phyloP scores from a whole-genome alignment of 306 rosid species.

The Malus asiatica region DNA sequence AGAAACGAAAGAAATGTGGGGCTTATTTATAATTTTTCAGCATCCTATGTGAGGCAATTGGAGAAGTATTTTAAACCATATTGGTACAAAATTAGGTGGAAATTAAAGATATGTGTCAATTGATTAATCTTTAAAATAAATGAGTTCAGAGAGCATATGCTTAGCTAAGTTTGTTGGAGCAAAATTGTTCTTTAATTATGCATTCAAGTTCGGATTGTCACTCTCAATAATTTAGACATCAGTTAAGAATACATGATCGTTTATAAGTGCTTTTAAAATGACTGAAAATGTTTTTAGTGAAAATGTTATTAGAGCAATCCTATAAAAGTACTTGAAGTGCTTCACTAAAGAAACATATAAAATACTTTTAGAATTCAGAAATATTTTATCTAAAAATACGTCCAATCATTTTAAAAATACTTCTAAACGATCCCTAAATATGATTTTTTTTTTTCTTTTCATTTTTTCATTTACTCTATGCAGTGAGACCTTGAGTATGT shows the following conservation, averaged over 20 bases:
- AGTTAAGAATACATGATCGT: neutral
- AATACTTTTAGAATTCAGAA: rapidly evolving
- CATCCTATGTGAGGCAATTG: neutral
- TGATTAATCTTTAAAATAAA: neutral
- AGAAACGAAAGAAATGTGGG: neutral
- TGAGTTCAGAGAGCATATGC: neutral
- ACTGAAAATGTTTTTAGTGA: no score
- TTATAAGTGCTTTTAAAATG: no score
- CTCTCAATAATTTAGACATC: neutral
- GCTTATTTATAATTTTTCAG: neutral
- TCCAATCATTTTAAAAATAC: no score
- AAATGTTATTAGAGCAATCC: no score
- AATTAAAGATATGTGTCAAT: neutral
- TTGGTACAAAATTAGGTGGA: neutral
- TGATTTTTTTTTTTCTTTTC: no score
- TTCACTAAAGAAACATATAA: no score
- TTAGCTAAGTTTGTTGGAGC: neutral
- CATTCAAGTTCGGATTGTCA: neutral
- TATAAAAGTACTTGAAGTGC: no score
- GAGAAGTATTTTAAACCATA: neutral
- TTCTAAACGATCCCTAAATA: no score
- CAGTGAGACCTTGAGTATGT: neutral
- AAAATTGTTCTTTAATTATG: no score
- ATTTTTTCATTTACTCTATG: neutral
- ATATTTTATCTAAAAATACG: no score